Evolutionary conservation across 352 stramenopile genomes (phyloP), one percentile per base, ranked within the genome.

Genomic region (Pythium sp.): DNA sequence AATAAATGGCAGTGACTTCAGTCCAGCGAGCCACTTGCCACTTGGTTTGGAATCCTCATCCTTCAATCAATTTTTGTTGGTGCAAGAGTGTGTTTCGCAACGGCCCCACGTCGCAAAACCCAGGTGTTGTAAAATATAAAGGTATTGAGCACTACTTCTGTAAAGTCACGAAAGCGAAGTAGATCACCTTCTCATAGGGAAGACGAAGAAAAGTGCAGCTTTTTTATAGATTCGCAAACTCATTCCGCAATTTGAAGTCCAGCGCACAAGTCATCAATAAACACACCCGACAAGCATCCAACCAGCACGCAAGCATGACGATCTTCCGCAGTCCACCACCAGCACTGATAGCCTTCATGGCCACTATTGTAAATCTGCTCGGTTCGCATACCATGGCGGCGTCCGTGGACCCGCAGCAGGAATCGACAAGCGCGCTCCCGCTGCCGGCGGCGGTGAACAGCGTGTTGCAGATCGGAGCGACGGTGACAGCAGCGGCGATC

Each of bases 381-480:
- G n/a, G 0, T 15, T 34, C 28, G 2, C 24, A n/a, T 34, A 32
- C 12, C n/a, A n/a, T 41, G n/a, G 34, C 56, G n/a, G 43, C n/a
- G 12, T 32, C 34, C 4, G 43, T 54, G 24, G 36, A 61, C 6
- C 53, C 41, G 14, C 49, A 34, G 9, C 22, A 55, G 3, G 18
- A 43, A 11, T 36, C 46, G 7, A 20, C 56, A 18, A 34, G 34
- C 12, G 36, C n/a, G 2, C 38, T 66, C 3, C 58, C 46, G 46
- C 43, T 64, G 12, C 22, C 64, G 0, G 43, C 36, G 14, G 34
- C 6, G 32, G 59, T 66, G 46, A 62, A 49, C 5, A 70, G 49
- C 28, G 49, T 55, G 53, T 30, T 68, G 60, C 67, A 72, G 61
- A 66, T 65, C 6, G 66, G 38, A 20, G 30, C 66, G 46, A 61